phyloP scores from a whole-genome alignment of 1,139 yeast species.

The Spencermartinsiella ligniputridi region DNA sequence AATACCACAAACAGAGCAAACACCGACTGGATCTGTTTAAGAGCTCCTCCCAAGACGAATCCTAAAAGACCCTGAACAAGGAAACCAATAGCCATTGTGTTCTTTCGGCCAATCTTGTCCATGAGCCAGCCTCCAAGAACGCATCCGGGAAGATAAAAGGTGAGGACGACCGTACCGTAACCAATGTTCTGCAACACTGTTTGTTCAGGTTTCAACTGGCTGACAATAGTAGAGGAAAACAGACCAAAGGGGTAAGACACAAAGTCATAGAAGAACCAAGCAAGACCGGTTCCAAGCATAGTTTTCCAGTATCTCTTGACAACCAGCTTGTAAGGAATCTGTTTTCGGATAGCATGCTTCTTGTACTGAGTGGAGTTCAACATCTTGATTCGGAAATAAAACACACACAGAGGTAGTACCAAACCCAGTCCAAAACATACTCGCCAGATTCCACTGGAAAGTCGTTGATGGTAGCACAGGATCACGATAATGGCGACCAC shows the following conservation, averaged over 20 bases:
- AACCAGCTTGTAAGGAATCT: conserved; percentile 61
- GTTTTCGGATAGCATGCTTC: conserved; percentile 59
- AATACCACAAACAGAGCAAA: conserved; percentile 76
- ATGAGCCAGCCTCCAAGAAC: conserved; percentile 72
- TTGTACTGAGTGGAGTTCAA: conserved; percentile 64
- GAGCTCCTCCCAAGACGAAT: conserved; percentile 73
- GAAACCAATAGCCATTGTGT: conserved; percentile 62
- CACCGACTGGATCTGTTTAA: conserved; percentile 49
- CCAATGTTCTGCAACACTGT: conserved; percentile 72
- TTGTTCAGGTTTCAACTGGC: conserved; percentile 53
- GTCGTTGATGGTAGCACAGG: conserved; percentile 2
- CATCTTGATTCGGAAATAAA: conserved; percentile 69
- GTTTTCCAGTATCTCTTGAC: conserved; percentile 83
- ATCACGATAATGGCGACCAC: conserved; percentile 52
- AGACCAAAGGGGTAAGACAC: conserved; percentile 81
- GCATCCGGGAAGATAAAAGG: conserved; percentile 85
- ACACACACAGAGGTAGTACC: conserved; percentile 71
- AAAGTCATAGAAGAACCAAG: conserved; percentile 90
- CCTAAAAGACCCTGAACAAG: conserved; percentile 70
- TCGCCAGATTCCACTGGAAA: conserved; percentile 60
- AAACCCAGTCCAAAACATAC: conserved; percentile 83
- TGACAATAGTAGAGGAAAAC: conserved; percentile 65
- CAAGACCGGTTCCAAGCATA: conserved; percentile 57
- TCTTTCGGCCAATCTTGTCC: conserved; percentile 81
- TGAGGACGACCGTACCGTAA: conserved; percentile 81